Base-by-base conservation (phyloP, 202 grass and related monocot genomes). In the Schoenoplectus triqueter region DNA sequence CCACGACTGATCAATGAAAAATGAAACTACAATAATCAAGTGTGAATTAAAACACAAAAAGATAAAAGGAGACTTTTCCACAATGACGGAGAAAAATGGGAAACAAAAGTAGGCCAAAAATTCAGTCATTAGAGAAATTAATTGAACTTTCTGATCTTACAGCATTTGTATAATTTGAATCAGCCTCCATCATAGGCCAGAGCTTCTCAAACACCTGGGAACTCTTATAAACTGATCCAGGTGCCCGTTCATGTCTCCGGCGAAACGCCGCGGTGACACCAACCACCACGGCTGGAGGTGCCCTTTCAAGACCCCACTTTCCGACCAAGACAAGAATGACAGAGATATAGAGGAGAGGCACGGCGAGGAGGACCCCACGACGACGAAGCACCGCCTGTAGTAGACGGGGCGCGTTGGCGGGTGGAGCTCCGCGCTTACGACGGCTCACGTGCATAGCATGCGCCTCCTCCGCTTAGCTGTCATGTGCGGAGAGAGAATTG, bases 151-250 rank as follows among this genome's bases (percentile, higher is more conserved):
- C n/a, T 0, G 52, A 50, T 14, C 78, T 64, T 48, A 70, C 63
- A 67, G 83, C 69, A 62, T 77, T 62, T 78, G 46, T 42, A 87
- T 77, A 69, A 66, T 85, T 87, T 4, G 44, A 56, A 41, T 90
- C 89, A 70, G 87, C 80, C 83, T 85, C 85, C 91, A 98, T 93
- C 48, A 85, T 83, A n/a, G 95, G 89, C 72, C 94, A 89, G 55
- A 97, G 87, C 42, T 90, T 87, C 49, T 92, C 86, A 87, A 97
- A 97, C 86, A 94, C 69, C 84, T 87, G 82, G 66, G 90, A 84
- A 61, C 95, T 97, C 54, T 89, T 89, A 89, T 97, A 93, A 69
- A 92, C 80, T 3, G 95, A 94, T 1, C 95, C 95, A 1, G 86
- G 85, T 40, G 89, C 66, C 61, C 63, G 66, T 3, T n/a, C 51